These are phyloP conservation scores for Iberis amara DNA, from an alignment of 441 rosid species.

Conservation along the genomic window DNA sequence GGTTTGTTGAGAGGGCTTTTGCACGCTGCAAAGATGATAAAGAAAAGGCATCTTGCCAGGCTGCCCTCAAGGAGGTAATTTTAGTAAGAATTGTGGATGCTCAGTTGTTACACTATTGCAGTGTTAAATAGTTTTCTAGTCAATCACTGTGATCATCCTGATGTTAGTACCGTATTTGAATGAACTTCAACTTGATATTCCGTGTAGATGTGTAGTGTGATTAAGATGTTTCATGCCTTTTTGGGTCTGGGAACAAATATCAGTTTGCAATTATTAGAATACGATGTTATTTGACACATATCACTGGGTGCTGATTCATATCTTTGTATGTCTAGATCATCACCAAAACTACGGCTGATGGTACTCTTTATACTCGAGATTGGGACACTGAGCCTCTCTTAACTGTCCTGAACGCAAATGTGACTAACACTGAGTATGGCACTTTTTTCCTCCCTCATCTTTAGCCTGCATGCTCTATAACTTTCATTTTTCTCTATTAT, in stretches of 20 bases:
- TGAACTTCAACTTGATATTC: neutral
- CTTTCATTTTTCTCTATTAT: conserved; percentile 15
- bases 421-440: conserved; percentile 51
- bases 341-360: conserved; percentile 68
- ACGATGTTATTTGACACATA: neutral
- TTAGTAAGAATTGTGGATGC: conserved; percentile 20
- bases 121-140: conserved; percentile 6
- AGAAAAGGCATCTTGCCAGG: conserved; percentile 63
- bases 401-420: conserved; percentile 45
- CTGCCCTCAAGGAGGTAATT: conserved; percentile 67
- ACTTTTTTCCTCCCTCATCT: conserved; percentile 8
- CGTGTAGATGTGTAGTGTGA: too few species aligned
- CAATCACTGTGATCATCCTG: conserved; percentile 6
- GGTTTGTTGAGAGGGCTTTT: conserved; percentile 85
- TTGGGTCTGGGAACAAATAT: neutral
- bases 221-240: conserved; percentile 17
- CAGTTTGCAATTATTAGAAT: neutral
- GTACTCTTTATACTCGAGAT: conserved; percentile 68
- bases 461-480: neutral
- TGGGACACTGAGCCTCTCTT: conserved; percentile 95
- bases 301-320: conserved; percentile 15
- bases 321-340: conserved; percentile 52
- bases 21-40: conserved; percentile 74
- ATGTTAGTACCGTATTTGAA: conserved; percentile 14
- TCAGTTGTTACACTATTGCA: conserved; percentile 11